Conservation (phyloP, 2,329 filamentous ascomycete genomes). For the Pseudogymnoascus sp. region DNA sequence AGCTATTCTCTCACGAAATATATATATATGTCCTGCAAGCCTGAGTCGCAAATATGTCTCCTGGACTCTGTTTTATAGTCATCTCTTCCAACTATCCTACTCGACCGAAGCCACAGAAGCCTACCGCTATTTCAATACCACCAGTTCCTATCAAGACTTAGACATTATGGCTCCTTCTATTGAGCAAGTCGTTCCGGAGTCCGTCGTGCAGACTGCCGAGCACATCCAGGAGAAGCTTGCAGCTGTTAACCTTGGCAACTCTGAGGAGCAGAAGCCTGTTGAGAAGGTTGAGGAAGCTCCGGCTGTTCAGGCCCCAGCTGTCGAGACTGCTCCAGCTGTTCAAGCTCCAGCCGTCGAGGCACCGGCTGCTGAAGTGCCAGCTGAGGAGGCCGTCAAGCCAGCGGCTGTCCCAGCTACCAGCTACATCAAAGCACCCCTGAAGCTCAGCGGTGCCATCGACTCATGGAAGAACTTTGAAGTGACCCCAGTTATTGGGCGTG, state of each 20-base stretch:
- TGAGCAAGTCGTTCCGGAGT: constrained; percentile 19
- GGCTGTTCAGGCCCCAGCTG: constrained; percentile 19
- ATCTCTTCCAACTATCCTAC: constrained; percentile 8
- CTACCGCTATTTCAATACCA: neutral
- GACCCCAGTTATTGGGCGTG: constrained; percentile 42
- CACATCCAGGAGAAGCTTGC: constrained; percentile 25
- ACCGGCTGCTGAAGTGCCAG: neutral
- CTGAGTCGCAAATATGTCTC: constrained; percentile 5
- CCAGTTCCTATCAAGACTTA: constrained; percentile 4
- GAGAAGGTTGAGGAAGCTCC: constrained; percentile 17
- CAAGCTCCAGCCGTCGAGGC: neutral
- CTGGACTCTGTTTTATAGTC: constrained; percentile 9
- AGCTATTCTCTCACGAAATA: constrained; percentile 1
- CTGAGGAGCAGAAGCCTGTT: constrained; percentile 13
- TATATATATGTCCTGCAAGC: constrained; percentile 6
- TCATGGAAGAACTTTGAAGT: constrained; percentile 33
- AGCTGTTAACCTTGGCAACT: constrained; percentile 16
- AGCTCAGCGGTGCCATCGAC: constrained; percentile 26
- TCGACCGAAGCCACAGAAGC: constrained; percentile 6
- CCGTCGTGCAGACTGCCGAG: constrained; percentile 21
- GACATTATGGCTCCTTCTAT: constrained; percentile 8
- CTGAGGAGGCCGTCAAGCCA: neutral
- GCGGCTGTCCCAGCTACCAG: constrained; percentile 5
- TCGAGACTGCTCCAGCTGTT: neutral
- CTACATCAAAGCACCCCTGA: constrained; percentile 26